These are phyloP conservation scores for Dendrobium chrysotoxum DNA, from an alignment of 106 monocot genomes.

Conservation along the genomic window DNA sequence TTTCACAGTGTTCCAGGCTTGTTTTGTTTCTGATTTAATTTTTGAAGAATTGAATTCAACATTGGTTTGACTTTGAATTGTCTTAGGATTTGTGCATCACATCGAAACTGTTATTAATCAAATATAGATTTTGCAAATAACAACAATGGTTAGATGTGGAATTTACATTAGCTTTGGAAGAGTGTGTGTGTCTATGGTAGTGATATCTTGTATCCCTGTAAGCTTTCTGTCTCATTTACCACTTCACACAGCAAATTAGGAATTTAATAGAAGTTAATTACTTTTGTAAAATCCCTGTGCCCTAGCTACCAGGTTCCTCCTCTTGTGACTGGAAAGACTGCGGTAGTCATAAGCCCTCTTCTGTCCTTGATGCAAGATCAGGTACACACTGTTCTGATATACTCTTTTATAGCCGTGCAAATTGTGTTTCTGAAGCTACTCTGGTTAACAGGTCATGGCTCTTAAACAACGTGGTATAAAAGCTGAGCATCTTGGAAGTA, in stretches of 20 bases:
- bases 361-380: conserved; percentile 98
- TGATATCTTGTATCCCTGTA: background rate
- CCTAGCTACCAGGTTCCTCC: conserved; percentile 94
- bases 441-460: conserved; percentile 68
- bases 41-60: too few relatives aligned
- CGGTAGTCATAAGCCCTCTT: conserved; percentile 85
- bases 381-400: conserved; percentile 20
- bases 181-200: background rate
- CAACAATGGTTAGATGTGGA: too few relatives aligned
- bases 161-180: conserved; percentile 1
- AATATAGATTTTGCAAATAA: too few relatives aligned
- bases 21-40: too few relatives aligned
- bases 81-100: too few relatives aligned
- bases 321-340: conserved; percentile 63
- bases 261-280: background rate
- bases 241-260: background rate
- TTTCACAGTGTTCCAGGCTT: too few relatives aligned
- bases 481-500: conserved; percentile 85
- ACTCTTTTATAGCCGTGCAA: background rate
- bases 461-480: conserved; percentile 69
- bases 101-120: too few relatives aligned
- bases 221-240: background rate
- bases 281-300: background rate
- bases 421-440: conserved; percentile 1
- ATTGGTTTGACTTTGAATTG: too few relatives aligned